Evolutionary conservation across 2,329 filamentous ascomycete species (phyloP), one percentile per base, ranked within the genome.

Genomic region (Clonostachys sp.): DNA sequence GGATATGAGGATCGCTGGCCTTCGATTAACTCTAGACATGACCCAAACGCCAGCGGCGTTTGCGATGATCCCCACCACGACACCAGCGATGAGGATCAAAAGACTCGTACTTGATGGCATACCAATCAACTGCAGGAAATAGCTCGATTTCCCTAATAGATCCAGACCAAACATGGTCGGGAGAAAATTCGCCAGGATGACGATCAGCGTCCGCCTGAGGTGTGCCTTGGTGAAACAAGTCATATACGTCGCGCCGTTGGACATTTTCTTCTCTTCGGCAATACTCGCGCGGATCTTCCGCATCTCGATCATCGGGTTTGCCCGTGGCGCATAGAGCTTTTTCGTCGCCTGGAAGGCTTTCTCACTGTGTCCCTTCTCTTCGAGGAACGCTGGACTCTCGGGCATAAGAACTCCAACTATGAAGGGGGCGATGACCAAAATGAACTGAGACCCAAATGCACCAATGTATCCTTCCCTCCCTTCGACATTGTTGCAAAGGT

Each of bases 311-410:
- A 44, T 24, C 2, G 46, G 40, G 39, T 48, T 35, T 9, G 35
- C 41, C 8, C 46, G 17, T 1, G 46, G 44, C 0, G 56, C 50
- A 16, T 56, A 56, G 44, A 83, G 71, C 42, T 74, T 72, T 45
- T 65, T 66, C 55, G 80, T 73, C 12, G 75, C 67, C 48, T 62
- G 59, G 50, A 74, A 57, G 2, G 74, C 71, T 43, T 73, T 57
- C 1, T 61, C 61, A 12, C 68, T 57, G 6, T 58, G 57, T 5
- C 61, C 62, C 46, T 67, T 71, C 4, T 72, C 66, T 2, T 80
- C 58, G 2, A 78, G 59, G 50, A 69, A 78, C 0, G 72, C 63
- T 0, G 77, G 77, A 12, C 70, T 75, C 51, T 81, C 77, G 0
- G 77, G 77, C 34, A 80, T 65, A 41, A 73, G 38, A 33, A 72